A percentile compares a stretch with the other conserved stretches of the same genome.
phyloP scores from a whole-genome alignment of 2,329 filamentous ascomycete species.

The Fusarium hainanense region DNA sequence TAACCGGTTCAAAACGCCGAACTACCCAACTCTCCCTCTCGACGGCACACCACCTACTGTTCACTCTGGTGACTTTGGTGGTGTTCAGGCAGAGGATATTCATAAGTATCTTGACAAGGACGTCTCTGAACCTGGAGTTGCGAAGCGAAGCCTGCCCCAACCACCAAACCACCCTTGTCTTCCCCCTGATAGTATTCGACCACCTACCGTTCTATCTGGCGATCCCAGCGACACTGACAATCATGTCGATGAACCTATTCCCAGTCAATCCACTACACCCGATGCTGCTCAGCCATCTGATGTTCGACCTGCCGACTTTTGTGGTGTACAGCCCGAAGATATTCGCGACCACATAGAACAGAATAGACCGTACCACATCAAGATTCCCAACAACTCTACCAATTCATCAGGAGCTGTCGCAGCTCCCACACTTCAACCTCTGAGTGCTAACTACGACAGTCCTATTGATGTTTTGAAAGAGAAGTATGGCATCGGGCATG shows the following conservation, averaged over 20 bases:
- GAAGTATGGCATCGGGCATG: too few relatives aligned
- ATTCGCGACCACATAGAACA: neutral
- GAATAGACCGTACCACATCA: neutral
- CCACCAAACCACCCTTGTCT: neutral
- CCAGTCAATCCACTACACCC: neutral
- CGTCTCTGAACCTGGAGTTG: neutral
- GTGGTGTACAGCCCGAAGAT: neutral
- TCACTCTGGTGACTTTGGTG: neutral
- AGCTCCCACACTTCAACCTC: neutral
- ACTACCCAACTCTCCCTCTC: neutral
- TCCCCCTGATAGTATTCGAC: neutral
- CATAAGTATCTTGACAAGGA: neutral
- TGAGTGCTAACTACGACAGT: accelerated
- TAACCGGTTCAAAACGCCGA: neutral
- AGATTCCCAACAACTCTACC: neutral
- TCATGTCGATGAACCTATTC: neutral
- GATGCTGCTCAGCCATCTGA: neutral
- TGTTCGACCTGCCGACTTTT: neutral
- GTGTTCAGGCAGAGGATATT: neutral
- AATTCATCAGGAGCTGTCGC: neutral
- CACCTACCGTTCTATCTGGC: neutral
- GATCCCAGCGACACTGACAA: neutral
- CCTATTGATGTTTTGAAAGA: neutral
- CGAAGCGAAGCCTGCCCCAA: neutral
- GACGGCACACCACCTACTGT: neutral